Evolutionary conservation across 2,329 filamentous ascomycete genomes (phyloP), one percentile per base, ranked within the genome.

Genomic region (Pyricularia pennisetigena): DNA sequence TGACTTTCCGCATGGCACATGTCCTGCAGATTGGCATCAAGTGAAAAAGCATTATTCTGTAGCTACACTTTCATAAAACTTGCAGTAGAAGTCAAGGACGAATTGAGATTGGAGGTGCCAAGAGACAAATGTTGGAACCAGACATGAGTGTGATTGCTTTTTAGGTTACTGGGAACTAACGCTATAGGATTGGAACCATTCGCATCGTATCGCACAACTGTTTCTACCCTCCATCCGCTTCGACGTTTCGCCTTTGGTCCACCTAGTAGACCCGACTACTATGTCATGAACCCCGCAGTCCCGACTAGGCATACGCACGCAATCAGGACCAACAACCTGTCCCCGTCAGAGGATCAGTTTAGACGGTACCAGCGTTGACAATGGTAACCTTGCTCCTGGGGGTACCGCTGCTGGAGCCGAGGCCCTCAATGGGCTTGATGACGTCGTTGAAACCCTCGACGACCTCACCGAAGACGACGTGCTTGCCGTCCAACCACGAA

Each of bases 401-500:
- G 69, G 80, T 78, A 70, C 88, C 88, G 75, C 77, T 82, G 72
- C 79, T 74, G 70, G 81, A 82, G 74, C 87, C 88, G 68, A 82
- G 84, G 68, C 84, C 85, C 83, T 90, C 88, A 61, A 90, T 76
- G 70, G 85, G 81, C 81, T 82, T 84, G 79, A 90, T 86, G 69
- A 88, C 72, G 63, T 79, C 72, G 1, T 78, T 70, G 65, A 30
- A 61, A 57, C 65, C 65, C 71, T 85, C 82, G 69, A 82, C 81
- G 64, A 94, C 90, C 82, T 91, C 84, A 78, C 92, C 92, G 81
- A 94, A 94, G 78, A 93, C 91, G 80, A 93, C 90, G 85, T 95
- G 92, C 79, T 90, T 90, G 77, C 87, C 87, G 79, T 95, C 86
- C 74, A 95, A 85, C 85, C 97, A 97, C 68, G 89, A 89, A 70